A percentile compares a stretch with the other conserved stretches of the same genome.
phyloP scores from a whole-genome alignment of 108 stramenopile genomes.

The Cyclotella baltica region DNA sequence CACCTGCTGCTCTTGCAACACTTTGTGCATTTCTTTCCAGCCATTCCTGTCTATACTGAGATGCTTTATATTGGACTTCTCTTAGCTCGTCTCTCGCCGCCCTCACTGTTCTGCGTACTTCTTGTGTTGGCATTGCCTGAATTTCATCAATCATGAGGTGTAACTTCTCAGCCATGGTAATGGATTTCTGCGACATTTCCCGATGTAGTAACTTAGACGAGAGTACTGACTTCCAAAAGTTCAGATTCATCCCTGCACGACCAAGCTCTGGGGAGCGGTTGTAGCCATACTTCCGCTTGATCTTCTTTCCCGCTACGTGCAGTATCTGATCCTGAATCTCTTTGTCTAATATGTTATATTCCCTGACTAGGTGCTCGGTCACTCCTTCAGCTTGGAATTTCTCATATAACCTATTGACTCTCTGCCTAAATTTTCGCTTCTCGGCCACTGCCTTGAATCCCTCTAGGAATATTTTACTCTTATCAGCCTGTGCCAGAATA shows the following conservation, averaged over 20 bases:
- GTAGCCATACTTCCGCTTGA: conserved; percentile 2
- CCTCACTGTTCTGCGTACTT: not conserved
- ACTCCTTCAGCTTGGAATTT: too few relatives aligned
- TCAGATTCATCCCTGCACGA: not conserved
- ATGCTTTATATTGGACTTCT: not conserved
- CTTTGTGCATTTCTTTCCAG: conserved; percentile 4
- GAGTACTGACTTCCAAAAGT: conserved; percentile 8
- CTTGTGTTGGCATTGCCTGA: not conserved
- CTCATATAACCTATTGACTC: too few relatives aligned
- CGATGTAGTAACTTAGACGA: not conserved
- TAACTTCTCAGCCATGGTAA: not conserved
- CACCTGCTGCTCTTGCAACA: conserved; percentile 6
- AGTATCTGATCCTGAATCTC: not conserved
- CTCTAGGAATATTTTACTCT: too few relatives aligned
- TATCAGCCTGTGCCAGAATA: too few relatives aligned
- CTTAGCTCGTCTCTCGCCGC: not conserved
- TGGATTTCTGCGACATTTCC: not conserved
- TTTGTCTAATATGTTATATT: not conserved
- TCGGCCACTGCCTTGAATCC: too few relatives aligned
- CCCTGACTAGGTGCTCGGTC: not conserved
- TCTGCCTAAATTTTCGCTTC: too few relatives aligned
- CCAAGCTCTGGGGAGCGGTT: not conserved
- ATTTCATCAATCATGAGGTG: not conserved
- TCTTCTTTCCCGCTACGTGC: too few relatives aligned
- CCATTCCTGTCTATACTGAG: not conserved